Base-by-base conservation (phyloP, 169 alveolate species). In the Eimeria necatrix region DNA sequence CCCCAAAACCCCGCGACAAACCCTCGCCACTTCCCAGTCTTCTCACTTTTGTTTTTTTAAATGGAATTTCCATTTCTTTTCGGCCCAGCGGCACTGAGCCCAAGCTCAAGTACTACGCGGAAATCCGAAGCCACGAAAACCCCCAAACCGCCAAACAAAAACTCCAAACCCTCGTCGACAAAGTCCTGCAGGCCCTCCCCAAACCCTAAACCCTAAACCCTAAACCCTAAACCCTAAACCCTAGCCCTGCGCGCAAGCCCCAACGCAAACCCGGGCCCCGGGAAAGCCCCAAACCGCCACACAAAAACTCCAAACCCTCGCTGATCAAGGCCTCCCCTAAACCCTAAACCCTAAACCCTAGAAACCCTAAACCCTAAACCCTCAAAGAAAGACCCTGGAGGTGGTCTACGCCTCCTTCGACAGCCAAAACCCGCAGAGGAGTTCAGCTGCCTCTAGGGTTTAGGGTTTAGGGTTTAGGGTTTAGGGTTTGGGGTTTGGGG, bases 21-120 rank as follows among this genome's bases (percentile, higher is more conserved):
- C 97, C 98, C 16, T 74, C 96, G 32, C 87, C 96, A 59, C 94
- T 96, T 14, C 96, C 94, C 3, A 94, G 84, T 46, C 59, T 93
- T 94, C 60, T 95, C 48, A 97, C 98, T 1, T 61, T 97, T 22
- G 84, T 95, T 70, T 95, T 96, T 86, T 97, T 96, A 76, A 96
- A 95, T 83, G 96, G 96, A 48, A 97, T 96, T 41, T 91, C 91
- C 20, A 93, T 96, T 53, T 95, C 97, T 9, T 88, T 97, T 20
- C 93, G 98, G 9, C 97, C 97, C 70, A 95, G 97, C 83, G 98
- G 98, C 74, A 97, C 98, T n/a, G 98, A 97, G 80, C 98, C 98
- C 61, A 97, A 97, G 85, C 93, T 97, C 48, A 97, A 97, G 93
- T 97, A 96, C 96, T 97, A 97, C 93, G 91, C 96, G 56, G 98